Base-by-base conservation (phyloP, 257 asterid genomes). In the Thymus mandschuricus region DNA sequence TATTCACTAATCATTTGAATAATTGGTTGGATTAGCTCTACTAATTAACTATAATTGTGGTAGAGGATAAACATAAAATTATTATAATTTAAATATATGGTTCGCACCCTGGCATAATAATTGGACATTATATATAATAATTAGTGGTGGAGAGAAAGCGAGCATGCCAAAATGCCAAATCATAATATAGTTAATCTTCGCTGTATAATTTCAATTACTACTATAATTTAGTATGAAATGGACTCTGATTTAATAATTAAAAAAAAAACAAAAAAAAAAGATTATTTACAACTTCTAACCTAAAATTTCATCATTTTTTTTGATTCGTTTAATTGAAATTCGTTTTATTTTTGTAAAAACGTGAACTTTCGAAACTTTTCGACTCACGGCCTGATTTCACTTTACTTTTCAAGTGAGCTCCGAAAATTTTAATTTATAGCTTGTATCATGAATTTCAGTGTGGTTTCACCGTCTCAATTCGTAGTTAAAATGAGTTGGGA, bases 61-160 rank as follows among this genome's bases (percentile, higher is more conserved):
- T 63, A 21, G 30, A 30, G 34, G 51, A 64, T 64, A 64, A 70
- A 57, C 31, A 38, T 58, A 57, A 57, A 76, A 41, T 54, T 10
- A 27, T 48, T 60, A 60, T 71, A 60, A 30, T 49, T 46, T 70
- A 48, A 59, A 31, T 50, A 46, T 49, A 48, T 59, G 12, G 52
- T 71, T 21, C 51, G 43, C 55, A 28, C 13, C 28, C 48, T 72
- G 76, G n/a, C 68, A 58, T 11, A 12, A 44, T 34, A 43, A 6
- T 31, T n/a, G 4, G 10, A 8, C 56, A 1, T 56, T 21, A 21
- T 21, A 21, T 21, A 21, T 41, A 58, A n/a, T 33, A 64, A 2
- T 9, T 33, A 46, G 68, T 27, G 55, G 62, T 35, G 38, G 35
- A 51, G 13, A 67, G 10, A 58, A 33, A 58, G 44, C 10, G 64